Percentiles rank a stretch among this genome's conserved stretches.
Evolutionary conservation across 495 filamentous ascomycete species (phyloP).

Genomic region (Lophium mytilinum): DNA sequence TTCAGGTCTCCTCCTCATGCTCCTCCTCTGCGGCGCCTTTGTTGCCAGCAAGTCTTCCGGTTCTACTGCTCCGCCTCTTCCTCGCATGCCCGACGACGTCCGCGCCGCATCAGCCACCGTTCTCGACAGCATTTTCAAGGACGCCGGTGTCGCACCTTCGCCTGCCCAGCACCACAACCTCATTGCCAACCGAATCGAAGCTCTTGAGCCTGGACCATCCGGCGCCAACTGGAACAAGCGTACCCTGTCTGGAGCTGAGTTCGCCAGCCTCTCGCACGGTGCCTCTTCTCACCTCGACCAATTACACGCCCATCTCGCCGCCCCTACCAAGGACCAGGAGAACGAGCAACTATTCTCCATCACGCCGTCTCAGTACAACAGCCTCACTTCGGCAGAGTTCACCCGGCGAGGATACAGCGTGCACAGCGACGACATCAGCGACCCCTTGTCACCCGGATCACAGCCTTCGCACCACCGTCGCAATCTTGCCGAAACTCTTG

Average conservation of each 20-base stretch:
- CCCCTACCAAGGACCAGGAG: slow-evolving; percentile 76
- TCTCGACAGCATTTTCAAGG: slow-evolving; percentile 78
- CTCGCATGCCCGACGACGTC: slow-evolving; percentile 85
- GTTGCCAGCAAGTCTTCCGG: slow-evolving; percentile 76
- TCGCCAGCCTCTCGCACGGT: slow-evolving; percentile 42
- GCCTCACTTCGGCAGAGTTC: slow-evolving; percentile 65
- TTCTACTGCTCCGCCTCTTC: slow-evolving; percentile 54
- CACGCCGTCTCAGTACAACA: slow-evolving; percentile 82
- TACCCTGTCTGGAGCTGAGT: slow-evolving; percentile 45
- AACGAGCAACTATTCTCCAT: slow-evolving; percentile 83
- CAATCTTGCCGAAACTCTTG: slow-evolving; percentile 76
- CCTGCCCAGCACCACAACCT: slow-evolving; percentile 12
- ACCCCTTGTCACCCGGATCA: slow-evolving; percentile 13
- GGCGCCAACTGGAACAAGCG: slow-evolving; percentile 32
- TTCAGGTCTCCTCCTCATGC: slow-evolving; percentile 47
- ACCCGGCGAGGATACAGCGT: slow-evolving; percentile 45
- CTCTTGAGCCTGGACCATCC: slow-evolving; percentile 35
- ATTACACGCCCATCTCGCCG: slow-evolving; percentile 61
- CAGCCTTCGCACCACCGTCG: slow-evolving; percentile 37
- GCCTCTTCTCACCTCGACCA: slow-evolving; percentile 52
- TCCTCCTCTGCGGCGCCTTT: slow-evolving; percentile 93
- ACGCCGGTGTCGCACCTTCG: slow-evolving; percentile 38
- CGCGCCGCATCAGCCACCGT: slow-evolving; percentile 85
- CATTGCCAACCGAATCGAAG: slow-evolving; percentile 31
- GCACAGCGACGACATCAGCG: slow-evolving; percentile 37